A percentile compares a stretch with the other conserved stretches of the same genome.
phyloP scores from a whole-genome alignment of 2,329 filamentous ascomycete genomes.

The Fusarium dlaminii region DNA sequence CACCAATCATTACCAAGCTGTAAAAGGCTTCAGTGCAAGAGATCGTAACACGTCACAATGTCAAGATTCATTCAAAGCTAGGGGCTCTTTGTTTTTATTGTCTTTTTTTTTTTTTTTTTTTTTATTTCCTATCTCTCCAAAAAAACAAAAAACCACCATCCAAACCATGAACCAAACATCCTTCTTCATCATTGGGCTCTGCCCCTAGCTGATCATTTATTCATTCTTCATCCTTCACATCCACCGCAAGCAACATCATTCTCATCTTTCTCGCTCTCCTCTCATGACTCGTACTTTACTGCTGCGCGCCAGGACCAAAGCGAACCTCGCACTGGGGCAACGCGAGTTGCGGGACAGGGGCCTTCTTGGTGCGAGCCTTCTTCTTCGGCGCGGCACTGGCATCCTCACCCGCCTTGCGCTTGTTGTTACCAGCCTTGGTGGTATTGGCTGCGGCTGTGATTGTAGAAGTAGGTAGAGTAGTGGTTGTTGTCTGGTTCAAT shows the following conservation, averaged over 20 bases:
- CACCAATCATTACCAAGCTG: not conserved
- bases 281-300: not conserved
- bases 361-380: slow-evolving; percentile 3
- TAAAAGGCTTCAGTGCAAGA: not conserved
- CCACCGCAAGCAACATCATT: not conserved
- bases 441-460: not conserved
- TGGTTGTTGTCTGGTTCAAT: not conserved
- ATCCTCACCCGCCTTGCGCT: slow-evolving; percentile 6
- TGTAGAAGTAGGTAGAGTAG: not conserved
- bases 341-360: not conserved
- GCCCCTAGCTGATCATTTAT: not conserved
- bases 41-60: not conserved
- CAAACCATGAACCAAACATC: not conserved
- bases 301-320: not conserved
- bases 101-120: not conserved
- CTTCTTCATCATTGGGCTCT: not conserved
- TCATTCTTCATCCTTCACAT: not conserved
- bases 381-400: not conserved
- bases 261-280: not conserved
- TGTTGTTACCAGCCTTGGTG: not conserved
- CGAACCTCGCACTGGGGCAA: not conserved
- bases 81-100: not conserved
- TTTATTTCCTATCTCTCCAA: not conserved
- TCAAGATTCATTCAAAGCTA: not conserved
- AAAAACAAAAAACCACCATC: not conserved